These are phyloP conservation scores for Sarocladiaceae sp. DNA, from an alignment of 2,329 filamentous ascomycete species.

Conservation along the genomic window DNA sequence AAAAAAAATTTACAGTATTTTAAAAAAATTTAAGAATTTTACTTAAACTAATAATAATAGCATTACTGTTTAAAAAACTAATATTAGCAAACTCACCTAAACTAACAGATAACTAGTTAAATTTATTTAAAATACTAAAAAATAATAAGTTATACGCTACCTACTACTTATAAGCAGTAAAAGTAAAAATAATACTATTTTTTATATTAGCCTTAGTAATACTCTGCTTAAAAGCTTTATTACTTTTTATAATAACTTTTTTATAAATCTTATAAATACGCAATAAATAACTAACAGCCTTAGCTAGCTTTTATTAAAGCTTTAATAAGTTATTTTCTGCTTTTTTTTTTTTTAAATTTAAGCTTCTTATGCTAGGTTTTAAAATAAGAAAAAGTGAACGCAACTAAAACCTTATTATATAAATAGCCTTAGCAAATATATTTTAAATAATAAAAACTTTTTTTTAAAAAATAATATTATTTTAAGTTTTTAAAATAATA, in stretches of 20 bases:
- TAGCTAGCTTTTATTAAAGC: no score
- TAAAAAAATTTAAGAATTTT: slow-evolving; percentile 16
- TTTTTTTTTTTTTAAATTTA: no score
- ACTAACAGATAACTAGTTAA: background rate
- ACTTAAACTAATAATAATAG: slow-evolving; percentile 14
- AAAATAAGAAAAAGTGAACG: background rate
- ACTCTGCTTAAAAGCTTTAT: no score
- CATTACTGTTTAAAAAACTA: slow-evolving; percentile 12
- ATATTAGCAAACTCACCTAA: background rate
- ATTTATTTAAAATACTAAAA: background rate
- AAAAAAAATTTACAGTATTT: background rate
- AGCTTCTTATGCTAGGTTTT: no score
- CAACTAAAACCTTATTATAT: background rate
- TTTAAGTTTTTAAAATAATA: no score
- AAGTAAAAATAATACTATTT: background rate
- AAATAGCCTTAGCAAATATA: no score
- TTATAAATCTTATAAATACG: slow-evolving; percentile 5
- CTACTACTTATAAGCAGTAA: background rate
- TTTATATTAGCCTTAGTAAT: background rate
- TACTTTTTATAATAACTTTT: background rate
- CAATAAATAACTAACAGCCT: background rate
- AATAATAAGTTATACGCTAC: background rate
- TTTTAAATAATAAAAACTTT: background rate
- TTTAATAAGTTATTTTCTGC: no score
- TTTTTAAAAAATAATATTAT: background rate